Base-by-base conservation (phyloP, 345 rosid genomes). In the Balakata baccata region DNA sequence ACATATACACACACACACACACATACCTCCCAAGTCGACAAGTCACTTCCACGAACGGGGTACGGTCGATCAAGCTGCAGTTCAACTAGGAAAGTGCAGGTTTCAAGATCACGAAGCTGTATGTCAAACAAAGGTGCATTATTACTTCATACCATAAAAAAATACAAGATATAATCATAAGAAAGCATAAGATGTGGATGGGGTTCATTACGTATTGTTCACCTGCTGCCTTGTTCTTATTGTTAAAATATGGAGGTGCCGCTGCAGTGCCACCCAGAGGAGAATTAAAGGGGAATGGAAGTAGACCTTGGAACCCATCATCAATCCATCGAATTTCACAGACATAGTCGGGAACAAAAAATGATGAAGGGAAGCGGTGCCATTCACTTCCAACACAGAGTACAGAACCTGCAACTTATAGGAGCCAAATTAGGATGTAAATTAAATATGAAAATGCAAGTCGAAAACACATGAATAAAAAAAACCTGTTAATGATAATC, bases 381-480 rank as follows among this genome's bases (percentile, higher is more conserved):
- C 99, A 89, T 79, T 95, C 99, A 81, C 97, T 88, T 85, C 98
- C 98, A 82, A 92, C 90, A 77, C 99, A 95, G 65, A 92, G 84
- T 60, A 89, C 90, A 74, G 99, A 86, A 78, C 94, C 99, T 95
- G 87, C 62, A 43, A 71, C 23, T 43, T 29, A 29, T 29, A 29
- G 34, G 34, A 29, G 34, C 34, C 34, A 29, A 29, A 29, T 29
- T 18, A 22, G 43, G 3, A 57, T 43, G 47, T 5, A 43, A 17
- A 78, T 29, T 29, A 29, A 29, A 29, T 1, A 29, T 29, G 34
- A 29, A 71, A 56, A 18, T 29, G 12, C 11, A 20, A 1, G 34
- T 29, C n/a, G n/a, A 69, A 38, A 66, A 64, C 46, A 7, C 20
- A 0, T 13, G 54, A 53, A 25, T 5, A 68, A 29, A 29, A 67